Base-by-base conservation (phyloP, 345 rosid genomes). In the Aegle marmelos region DNA sequence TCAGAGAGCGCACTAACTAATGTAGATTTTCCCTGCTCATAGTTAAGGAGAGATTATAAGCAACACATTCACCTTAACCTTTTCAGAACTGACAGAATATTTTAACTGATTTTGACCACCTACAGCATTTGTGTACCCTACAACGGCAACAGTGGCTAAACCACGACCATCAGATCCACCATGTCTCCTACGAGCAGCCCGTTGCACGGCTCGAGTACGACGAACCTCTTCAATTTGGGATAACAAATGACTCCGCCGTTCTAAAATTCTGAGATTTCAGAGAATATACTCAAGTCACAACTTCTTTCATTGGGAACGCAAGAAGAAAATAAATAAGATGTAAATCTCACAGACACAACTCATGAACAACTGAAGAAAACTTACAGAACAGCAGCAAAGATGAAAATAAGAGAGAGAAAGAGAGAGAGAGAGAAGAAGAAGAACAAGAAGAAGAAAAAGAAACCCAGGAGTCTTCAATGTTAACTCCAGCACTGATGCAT, bases 61-160 rank as follows among this genome's bases (percentile, higher is more conserved):
- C 60, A 68, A 25, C 33, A 75, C 39, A 1, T 41, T 31, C n/a
- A 72, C 75, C 62, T 45, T 58, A 69, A 36, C 58, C 56, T 33
- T n/a, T 39, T 60, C 63, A 34, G 64, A 77, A 19, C 31, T 19
- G 70, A 65, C 65, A 74, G 24, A 24, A 70, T 80, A 5, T 57
- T 37, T 24, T 7, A 58, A 69, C 28, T 68, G 71, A 82, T 62
- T 67, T 70, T 71, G 79, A 80, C 73, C 74, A 87, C 94, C 80
- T 90, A 95, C 97, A 84, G 97, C 98, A 85, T 95, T 95, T 68
- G 99, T 93, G 92, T 95, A 95, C 19, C 97, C 99, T 30, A 95
- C 99, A 75, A 94, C 90, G 72, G 99, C 99, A 74, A 95, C 87
- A 70, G 97, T 94, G 37, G 91, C 86, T 83, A 93, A 83, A 80